A percentile compares a stretch with the other conserved stretches of the same genome.
These are phyloP conservation scores for Raddia distichophylla DNA, from an alignment of 176 grass and related monocot species.

Conservation along the genomic window DNA sequence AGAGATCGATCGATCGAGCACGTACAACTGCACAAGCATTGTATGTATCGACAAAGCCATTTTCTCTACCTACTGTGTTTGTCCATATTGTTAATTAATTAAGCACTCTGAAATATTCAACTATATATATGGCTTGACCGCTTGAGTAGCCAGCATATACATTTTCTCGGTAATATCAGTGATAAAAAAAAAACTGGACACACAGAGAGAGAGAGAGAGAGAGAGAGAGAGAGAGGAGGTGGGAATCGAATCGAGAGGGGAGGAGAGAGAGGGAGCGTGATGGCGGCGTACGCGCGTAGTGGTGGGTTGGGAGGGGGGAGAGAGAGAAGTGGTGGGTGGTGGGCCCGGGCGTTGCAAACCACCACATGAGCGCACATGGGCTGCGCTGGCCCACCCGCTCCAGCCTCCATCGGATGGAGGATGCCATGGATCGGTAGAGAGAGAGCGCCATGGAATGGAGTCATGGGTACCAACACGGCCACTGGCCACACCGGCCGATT, in stretches of 20 bases:
- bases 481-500: background rate
- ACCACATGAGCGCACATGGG: conserved; percentile 85
- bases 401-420: too few species aligned
- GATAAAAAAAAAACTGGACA: background rate
- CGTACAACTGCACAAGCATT: background rate
- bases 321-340: conserved; percentile 53
- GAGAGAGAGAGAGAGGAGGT: too few species aligned
- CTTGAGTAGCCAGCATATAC: background rate
- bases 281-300: conserved; percentile 19
- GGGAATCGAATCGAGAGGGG: conserved; percentile 20
- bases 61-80: background rate
- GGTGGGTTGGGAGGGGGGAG: conserved; percentile 15
- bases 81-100: background rate
- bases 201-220: too few species aligned
- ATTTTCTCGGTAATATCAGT: background rate
- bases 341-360: conserved; percentile 58
- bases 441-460: background rate
- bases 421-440: background rate
- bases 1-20: background rate
- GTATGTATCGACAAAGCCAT: background rate
- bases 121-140: background rate
- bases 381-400: conserved; percentile 42
- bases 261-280: background rate
- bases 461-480: background rate
- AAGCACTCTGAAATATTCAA: background rate